Conservation (phyloP, 208 protist species). For the Acanthamoeba rhysodes region DNA sequence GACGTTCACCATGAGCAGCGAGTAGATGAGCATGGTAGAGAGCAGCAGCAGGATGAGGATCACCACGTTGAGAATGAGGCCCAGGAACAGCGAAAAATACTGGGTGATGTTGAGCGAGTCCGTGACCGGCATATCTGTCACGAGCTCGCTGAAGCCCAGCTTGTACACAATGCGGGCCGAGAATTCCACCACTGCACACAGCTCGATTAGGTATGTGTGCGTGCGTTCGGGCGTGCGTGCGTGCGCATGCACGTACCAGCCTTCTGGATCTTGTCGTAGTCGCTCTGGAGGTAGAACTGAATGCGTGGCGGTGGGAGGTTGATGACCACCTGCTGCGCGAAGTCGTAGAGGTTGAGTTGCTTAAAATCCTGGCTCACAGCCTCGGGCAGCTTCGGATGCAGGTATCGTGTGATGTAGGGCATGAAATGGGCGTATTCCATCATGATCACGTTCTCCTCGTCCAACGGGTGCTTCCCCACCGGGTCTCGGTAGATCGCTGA, state of each 20-base stretch:
- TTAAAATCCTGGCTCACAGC: background rate
- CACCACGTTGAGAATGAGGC: slow-evolving; percentile 94
- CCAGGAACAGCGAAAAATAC: slow-evolving; percentile 76
- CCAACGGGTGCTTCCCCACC: slow-evolving; percentile 31
- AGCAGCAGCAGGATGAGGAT: slow-evolving; percentile 92
- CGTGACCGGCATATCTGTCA: slow-evolving; percentile 16
- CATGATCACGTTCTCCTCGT: slow-evolving; percentile 53
- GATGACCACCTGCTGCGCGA: slow-evolving; percentile 29
- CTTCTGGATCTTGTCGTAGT: slow-evolving; percentile 29
- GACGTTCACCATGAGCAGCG: slow-evolving; percentile 94
- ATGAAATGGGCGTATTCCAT: slow-evolving; percentile 60
- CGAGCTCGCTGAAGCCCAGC: slow-evolving; percentile 56
- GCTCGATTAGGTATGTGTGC: background rate
- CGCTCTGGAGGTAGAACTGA: slow-evolving; percentile 38
- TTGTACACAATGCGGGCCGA: slow-evolving; percentile 1
- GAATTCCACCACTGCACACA: background rate
- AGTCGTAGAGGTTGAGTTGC: slow-evolving; percentile 52
- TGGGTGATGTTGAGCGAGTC: slow-evolving; percentile 21
- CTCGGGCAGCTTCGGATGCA: slow-evolving; percentile 41
- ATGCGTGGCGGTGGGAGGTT: slow-evolving; percentile 47
- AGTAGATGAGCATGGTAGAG: slow-evolving; percentile 95
- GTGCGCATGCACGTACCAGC: background rate
- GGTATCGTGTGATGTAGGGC: background rate
- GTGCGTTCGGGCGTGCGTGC: no score
- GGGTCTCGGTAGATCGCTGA: background rate